Conservation (phyloP, 768 basidiomycete genomes). For the Boletus tomentosulus region DNA sequence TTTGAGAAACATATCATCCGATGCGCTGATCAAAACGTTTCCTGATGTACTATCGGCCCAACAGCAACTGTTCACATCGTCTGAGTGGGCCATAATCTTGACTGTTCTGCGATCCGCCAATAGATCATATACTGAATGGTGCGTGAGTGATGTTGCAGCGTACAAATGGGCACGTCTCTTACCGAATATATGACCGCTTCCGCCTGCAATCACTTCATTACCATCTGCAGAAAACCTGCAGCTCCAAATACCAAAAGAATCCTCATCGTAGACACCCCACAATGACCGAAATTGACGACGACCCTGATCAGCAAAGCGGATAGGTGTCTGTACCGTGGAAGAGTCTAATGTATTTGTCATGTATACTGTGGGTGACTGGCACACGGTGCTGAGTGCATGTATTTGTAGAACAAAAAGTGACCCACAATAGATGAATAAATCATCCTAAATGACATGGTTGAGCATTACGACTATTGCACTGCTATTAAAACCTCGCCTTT, state of each 20-base stretch:
- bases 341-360: slow-evolving; percentile 71
- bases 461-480: slow-evolving; percentile 47
- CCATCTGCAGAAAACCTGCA: slow-evolving; percentile 96
- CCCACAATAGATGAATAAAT: slow-evolving; percentile 87
- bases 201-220: slow-evolving; percentile 92
- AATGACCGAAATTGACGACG: slow-evolving; percentile 30
- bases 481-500: slow-evolving; percentile 47
- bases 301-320: slow-evolving; percentile 51
- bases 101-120: slow-evolving; percentile 73
- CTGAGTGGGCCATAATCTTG: slow-evolving; percentile 79
- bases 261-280: slow-evolving; percentile 37
- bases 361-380: slow-evolving; percentile 66
- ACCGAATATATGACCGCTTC: slow-evolving; percentile 78
- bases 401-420: not conserved
- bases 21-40: slow-evolving; percentile 92
- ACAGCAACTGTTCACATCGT: slow-evolving; percentile 94
- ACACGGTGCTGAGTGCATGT: slow-evolving; percentile 1
- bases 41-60: slow-evolving; percentile 94
- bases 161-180: slow-evolving; percentile 1
- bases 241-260: slow-evolving; percentile 80
- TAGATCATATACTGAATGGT: slow-evolving; percentile 79
- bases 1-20: slow-evolving; percentile 92
- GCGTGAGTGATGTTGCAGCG: not conserved
- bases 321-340: slow-evolving; percentile 56
- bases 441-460: slow-evolving; percentile 48